These are phyloP conservation scores for Juglanconis oblonga DNA, from an alignment of 2,329 filamentous ascomycete species.

Conservation along the genomic window DNA sequence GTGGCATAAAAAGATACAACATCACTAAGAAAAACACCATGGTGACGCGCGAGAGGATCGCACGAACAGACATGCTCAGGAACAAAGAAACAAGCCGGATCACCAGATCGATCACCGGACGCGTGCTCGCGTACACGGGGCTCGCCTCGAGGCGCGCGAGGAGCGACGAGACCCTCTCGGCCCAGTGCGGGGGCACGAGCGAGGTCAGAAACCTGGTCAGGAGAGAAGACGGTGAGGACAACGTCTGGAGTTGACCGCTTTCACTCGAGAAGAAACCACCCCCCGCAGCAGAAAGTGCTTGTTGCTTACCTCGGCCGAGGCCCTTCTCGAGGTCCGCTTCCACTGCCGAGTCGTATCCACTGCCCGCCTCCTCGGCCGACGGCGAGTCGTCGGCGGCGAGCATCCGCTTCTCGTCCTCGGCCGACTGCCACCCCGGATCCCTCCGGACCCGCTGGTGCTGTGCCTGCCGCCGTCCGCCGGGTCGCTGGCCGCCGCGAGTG, in stretches of 20 bases:
- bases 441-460: neutral
- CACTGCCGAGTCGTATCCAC: conserved; percentile 3
- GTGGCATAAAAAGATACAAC: conserved; percentile 12
- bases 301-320: conserved; percentile 8
- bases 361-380: neutral
- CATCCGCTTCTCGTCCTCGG: conserved; percentile 14
- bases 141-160: conserved; percentile 9
- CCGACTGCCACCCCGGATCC: conserved; percentile 2
- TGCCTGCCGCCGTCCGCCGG: conserved; percentile 2
- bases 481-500: conserved; percentile 2
- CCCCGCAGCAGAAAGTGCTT: neutral
- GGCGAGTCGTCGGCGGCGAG: neutral
- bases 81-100: conserved; percentile 8
- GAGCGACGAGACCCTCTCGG: conserved; percentile 6
- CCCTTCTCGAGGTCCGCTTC: conserved; percentile 18
- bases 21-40: conserved; percentile 17
- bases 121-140: conserved; percentile 8
- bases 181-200: conserved; percentile 2
- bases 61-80: conserved; percentile 17
- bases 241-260: neutral
- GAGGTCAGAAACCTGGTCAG: conserved; percentile 9
- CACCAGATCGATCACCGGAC: conserved; percentile 12
- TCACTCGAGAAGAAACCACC: neutral
- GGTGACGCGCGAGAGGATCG: conserved; percentile 17
- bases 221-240: conserved; percentile 7